Conservation (phyloP, 306 rosid species). For the Hylodesmum podocarpum region DNA sequence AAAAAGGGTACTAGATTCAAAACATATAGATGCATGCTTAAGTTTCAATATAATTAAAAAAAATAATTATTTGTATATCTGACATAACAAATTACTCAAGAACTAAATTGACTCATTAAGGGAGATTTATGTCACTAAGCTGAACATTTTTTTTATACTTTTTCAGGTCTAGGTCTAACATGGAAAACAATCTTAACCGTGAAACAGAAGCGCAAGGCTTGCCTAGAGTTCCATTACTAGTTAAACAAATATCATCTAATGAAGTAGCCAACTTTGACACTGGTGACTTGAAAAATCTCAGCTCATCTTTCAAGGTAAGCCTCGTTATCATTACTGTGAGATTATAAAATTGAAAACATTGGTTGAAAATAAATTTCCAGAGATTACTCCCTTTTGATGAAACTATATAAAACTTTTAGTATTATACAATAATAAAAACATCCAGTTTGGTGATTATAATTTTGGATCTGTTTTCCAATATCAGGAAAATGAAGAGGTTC, state of each 20-base stretch:
- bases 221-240: conserved; percentile 50
- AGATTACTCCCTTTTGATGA: neutral
- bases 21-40: neutral
- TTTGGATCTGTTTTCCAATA: neutral
- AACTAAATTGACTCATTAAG: neutral
- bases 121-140: neutral
- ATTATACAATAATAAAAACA: neutral
- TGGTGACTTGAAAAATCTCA: conserved; percentile 12
- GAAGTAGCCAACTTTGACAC: conserved; percentile 43
- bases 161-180: conserved; percentile 25
- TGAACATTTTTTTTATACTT: neutral
- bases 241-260: conserved; percentile 48
- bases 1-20: neutral
- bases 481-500: conserved; percentile 55
- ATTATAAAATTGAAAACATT: neutral
- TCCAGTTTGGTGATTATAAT: neutral
- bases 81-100: neutral
- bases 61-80: neutral
- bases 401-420: neutral
- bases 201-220: conserved; percentile 25
- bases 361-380: neutral
- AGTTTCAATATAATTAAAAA: neutral
- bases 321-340: neutral
- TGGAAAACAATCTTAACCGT: conserved; percentile 34
- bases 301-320: conserved; percentile 42